Evolutionary conservation across 176 grass and related monocot species (phyloP).

Genomic region (Themeda triandra): DNA sequence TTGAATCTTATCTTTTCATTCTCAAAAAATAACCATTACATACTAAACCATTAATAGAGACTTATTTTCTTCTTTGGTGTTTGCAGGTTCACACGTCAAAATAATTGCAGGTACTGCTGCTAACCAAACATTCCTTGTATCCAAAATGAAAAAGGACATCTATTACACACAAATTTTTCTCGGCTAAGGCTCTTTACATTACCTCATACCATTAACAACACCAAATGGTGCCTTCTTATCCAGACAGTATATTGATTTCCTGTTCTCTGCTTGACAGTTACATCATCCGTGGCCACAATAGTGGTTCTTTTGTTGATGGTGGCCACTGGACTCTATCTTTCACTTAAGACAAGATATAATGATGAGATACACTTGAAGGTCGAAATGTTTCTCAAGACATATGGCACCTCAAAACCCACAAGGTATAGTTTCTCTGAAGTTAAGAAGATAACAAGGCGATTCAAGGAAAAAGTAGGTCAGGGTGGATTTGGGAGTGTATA

Average conservation of each 20-base stretch:
- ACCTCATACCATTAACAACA: too few relatives aligned
- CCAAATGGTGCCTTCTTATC: background rate
- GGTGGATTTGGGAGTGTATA: too few relatives aligned
- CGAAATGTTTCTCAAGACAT: too few relatives aligned
- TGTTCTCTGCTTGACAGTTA: background rate
- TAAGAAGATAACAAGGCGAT: too few relatives aligned
- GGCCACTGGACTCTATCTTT: too few relatives aligned
- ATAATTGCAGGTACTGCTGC: constrained; percentile 39
- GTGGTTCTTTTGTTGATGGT: too few relatives aligned
- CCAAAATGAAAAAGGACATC: too few relatives aligned
- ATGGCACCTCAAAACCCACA: too few relatives aligned
- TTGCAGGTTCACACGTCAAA: constrained; percentile 28
- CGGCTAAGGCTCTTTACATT: background rate
- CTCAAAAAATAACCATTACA: background rate
- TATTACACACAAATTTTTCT: background rate
- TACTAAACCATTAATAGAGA: background rate
- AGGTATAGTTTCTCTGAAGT: too few relatives aligned
- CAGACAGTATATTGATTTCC: background rate
- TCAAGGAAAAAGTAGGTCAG: too few relatives aligned
- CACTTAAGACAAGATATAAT: too few relatives aligned
- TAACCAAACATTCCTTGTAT: background rate
- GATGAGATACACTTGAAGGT: too few relatives aligned
- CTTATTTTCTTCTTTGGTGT: background rate
- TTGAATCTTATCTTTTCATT: background rate
- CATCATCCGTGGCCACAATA: background rate